Conservation (phyloP, 176 grass and related monocot species). For the Oryza glumipatula region DNA sequence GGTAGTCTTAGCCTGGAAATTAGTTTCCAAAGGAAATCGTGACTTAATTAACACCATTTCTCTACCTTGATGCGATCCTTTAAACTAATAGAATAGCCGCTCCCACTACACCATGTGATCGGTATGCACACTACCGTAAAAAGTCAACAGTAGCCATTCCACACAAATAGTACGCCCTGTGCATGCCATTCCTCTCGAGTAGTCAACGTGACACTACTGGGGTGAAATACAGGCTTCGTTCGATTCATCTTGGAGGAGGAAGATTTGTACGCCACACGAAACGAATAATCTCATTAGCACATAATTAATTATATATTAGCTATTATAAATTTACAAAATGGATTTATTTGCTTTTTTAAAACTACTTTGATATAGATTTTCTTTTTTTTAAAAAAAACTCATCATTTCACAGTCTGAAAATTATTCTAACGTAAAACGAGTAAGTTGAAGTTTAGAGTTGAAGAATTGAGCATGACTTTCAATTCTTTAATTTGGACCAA, state of each 20-base stretch:
- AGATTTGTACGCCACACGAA: too few species aligned
- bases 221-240: not conserved
- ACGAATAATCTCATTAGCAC: too few species aligned
- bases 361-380: too few species aligned
- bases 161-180: not conserved
- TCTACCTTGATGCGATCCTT: not conserved
- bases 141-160: constrained; percentile 26
- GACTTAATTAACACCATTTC: not conserved
- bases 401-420: too few species aligned
- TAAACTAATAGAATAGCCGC: not conserved
- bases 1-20: not conserved
- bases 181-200: not conserved
- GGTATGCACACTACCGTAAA: not conserved
- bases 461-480: too few species aligned
- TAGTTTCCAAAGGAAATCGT: not conserved
- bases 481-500: not conserved
- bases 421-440: too few species aligned
- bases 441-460: too few species aligned
- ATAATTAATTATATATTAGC: too few species aligned
- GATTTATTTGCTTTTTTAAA: too few species aligned
- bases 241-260: too few species aligned
- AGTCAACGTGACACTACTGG: not conserved
- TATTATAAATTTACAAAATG: too few species aligned
- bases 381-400: too few species aligned
- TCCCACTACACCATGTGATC: constrained; percentile 1